A percentile compares a stretch with the other conserved stretches of the same genome.
phyloP scores from a whole-genome alignment of 164 flowering plant genomes.

The Protea cynaroides region DNA sequence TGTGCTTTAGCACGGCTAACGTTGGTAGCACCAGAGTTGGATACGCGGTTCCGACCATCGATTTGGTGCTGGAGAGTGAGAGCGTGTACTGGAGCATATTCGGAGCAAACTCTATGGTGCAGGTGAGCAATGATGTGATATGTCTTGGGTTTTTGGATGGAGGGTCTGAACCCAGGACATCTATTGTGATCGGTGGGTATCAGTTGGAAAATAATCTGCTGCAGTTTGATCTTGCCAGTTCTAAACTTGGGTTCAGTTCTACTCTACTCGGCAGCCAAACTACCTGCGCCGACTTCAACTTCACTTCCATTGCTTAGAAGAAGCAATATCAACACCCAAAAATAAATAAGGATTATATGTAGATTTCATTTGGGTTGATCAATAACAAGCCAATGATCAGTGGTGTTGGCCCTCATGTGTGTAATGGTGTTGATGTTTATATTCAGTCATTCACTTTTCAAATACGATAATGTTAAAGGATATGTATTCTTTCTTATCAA shows the following conservation, averaged over 20 bases:
- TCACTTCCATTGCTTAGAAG: not conserved
- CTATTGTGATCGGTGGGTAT: constrained; percentile 50
- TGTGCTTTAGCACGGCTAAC: constrained; percentile 24
- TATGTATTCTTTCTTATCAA: no score
- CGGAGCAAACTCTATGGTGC: constrained; percentile 51
- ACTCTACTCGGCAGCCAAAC: constrained; percentile 28
- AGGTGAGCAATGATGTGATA: constrained; percentile 29
- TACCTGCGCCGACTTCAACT: constrained; percentile 37
- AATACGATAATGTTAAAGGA: no score
- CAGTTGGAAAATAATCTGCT: constrained; percentile 55
- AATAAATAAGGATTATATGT: no score
- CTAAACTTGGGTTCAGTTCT: constrained; percentile 43
- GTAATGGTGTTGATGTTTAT: no score
- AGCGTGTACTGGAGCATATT: constrained; percentile 39
- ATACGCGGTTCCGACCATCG: constrained; percentile 34
- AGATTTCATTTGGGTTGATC: no score
- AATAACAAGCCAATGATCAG: no score
- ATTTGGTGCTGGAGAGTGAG: constrained; percentile 33
- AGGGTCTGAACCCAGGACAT: constrained; percentile 22
- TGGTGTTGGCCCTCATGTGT: no score
- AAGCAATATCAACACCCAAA: no score
- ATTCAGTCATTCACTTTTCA: no score
- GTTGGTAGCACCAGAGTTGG: constrained; percentile 21
- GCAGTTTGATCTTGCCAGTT: constrained; percentile 42
- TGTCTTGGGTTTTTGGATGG: constrained; percentile 59